These are phyloP conservation scores for Corylus avellana DNA, from an alignment of 306 rosid genomes.

Conservation along the genomic window DNA sequence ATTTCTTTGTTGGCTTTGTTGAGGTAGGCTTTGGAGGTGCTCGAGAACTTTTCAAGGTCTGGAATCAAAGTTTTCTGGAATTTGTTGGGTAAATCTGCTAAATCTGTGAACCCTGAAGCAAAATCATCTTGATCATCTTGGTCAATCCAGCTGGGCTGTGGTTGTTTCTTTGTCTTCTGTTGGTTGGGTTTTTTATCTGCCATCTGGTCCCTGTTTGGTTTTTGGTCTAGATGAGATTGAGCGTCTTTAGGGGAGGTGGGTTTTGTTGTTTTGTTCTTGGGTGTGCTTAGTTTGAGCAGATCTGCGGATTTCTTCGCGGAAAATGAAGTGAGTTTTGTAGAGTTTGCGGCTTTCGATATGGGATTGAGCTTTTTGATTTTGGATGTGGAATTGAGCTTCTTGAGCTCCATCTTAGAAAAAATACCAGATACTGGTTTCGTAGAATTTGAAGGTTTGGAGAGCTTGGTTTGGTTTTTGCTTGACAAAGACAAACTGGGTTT, in stretches of 20 bases:
- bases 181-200: conserved; percentile 28
- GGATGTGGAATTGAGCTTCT: conserved; percentile 59
- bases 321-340: conserved; percentile 36
- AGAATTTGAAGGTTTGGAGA: conserved; percentile 21
- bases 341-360: conserved; percentile 50
- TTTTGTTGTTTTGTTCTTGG: conserved; percentile 69
- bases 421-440: not conserved
- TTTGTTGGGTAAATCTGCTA: conserved; percentile 58
- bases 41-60: conserved; percentile 76
- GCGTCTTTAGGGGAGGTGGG: conserved; percentile 43
- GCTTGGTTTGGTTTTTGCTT: conserved; percentile 30
- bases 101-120: conserved; percentile 60
- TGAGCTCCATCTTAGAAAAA: conserved; percentile 36
- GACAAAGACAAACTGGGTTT: conserved; percentile 19
- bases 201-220: conserved; percentile 29
- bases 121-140: conserved; percentile 50
- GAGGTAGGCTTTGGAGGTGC: conserved; percentile 67
- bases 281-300: conserved; percentile 40
- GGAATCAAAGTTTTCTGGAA: conserved; percentile 73
- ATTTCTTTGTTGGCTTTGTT: conserved; percentile 72
- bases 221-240: conserved; percentile 25
- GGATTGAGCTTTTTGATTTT: conserved; percentile 62
- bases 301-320: conserved; percentile 44
- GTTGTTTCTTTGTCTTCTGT: conserved; percentile 42
- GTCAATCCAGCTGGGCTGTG: conserved; percentile 52